Percentiles rank a stretch among this genome's conserved stretches.
These are phyloP conservation scores for Breynia disticha DNA, from an alignment of 441 rosid genomes.

Conservation along the genomic window DNA sequence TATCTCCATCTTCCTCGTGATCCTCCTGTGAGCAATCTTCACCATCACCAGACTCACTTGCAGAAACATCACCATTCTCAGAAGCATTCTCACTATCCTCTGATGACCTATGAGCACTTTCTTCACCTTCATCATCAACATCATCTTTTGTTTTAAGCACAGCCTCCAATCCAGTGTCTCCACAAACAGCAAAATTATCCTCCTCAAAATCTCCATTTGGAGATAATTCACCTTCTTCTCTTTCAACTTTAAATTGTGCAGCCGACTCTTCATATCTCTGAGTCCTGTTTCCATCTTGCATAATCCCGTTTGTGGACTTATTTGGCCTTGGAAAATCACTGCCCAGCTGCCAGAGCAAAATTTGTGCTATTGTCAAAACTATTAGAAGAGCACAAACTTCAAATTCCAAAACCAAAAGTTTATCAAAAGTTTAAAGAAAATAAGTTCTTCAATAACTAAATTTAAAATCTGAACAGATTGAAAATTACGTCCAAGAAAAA, in stretches of 20 bases:
- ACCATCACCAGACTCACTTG: slow-evolving; percentile 77
- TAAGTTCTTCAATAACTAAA: no score
- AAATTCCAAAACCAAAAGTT: slow-evolving; percentile 7
- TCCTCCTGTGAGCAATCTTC: slow-evolving; percentile 78
- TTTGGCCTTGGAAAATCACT: slow-evolving; percentile 36
- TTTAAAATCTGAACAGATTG: no score
- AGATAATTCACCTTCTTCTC: slow-evolving; percentile 98
- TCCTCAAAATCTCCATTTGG: slow-evolving; percentile 92
- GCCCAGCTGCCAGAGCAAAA: slow-evolving; percentile 40
- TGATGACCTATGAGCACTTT: slow-evolving; percentile 77
- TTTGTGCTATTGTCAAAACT: slow-evolving; percentile 5
- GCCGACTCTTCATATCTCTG: slow-evolving; percentile 49
- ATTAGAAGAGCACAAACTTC: slow-evolving; percentile 4
- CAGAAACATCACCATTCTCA: slow-evolving; percentile 85
- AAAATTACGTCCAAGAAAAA: no score
- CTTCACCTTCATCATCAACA: slow-evolving; percentile 74
- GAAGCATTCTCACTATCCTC: slow-evolving; percentile 88
- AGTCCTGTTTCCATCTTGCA: slow-evolving; percentile 32
- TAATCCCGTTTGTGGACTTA: slow-evolving; percentile 41
- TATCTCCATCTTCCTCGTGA: slow-evolving; percentile 66
- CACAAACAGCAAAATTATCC: slow-evolving; percentile 68
- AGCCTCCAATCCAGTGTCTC: slow-evolving; percentile 52
- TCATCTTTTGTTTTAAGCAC: slow-evolving; percentile 42
- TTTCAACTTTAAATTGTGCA: slow-evolving; percentile 58
- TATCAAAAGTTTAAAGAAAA: no score